Base-by-base conservation (phyloP, 2,329 filamentous ascomycete genomes). In the Aspergillus persii region DNA sequence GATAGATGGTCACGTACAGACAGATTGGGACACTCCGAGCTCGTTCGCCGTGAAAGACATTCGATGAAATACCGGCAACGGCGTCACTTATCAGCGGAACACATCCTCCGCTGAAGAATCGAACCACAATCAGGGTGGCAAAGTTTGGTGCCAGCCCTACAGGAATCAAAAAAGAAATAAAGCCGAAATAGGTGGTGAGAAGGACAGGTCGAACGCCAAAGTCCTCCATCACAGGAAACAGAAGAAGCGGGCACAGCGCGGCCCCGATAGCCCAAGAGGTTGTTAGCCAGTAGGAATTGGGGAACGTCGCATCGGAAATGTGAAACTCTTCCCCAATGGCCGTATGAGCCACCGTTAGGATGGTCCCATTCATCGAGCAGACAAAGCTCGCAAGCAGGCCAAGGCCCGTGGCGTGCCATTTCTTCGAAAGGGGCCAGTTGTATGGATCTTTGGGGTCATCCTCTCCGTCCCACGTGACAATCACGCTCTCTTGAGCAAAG, bases 111-210 rank as follows among this genome's bases (percentile, higher is more conserved):
- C 73, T 74, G 23, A 81, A 76, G 57, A 80, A 77, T 0, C 79
- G 70, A 1, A 74, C 76, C 1, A 78, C 67, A 4, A 80, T 64
- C 8, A 80, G 57, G 0, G 79, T 79, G 5, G 76, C 77, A 56
- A 79, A 80, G 57, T 79, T 80, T n/a, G 71, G 70, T 1, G 79
- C 78, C 4, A 79, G 56, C 0, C 71, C 76, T 58, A 76, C 74
- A 0, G 77, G 75, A 15, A 81, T 68, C 4, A 78, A 68, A 58
- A 79, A 79, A 27, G 76, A 69, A 31, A 79, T 66, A 44, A 80
- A 70, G 7, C 70, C 53, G 6, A 72, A 60, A 57, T 78, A 78
- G 4, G 74, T 67, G 15, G 59, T 64, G 39, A 80, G 58, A 56
- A 80, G 79, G 26, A 77, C 76, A 54, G 69, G 70, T 59, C 76